Conservation (phyloP, 192 early-diverging fungal genomes). For the Backusella sp. region DNA sequence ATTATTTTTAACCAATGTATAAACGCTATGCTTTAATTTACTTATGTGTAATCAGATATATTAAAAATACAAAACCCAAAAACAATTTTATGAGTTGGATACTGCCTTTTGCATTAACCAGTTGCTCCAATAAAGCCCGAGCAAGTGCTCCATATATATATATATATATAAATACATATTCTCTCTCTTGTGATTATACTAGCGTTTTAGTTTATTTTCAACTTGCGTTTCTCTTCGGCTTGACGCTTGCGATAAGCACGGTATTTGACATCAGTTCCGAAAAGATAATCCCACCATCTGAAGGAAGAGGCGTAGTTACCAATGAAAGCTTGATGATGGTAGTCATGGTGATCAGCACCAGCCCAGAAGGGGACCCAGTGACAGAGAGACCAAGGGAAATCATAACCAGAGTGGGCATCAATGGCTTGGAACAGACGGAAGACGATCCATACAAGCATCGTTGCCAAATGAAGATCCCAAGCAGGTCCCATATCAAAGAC, state of each 20-base stretch:
- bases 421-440: slow-evolving; percentile 81
- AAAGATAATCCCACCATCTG: slow-evolving; percentile 87
- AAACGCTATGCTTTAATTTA: too few species aligned
- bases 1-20: too few species aligned
- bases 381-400: slow-evolving; percentile 93
- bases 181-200: background rate
- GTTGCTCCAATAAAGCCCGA: too few species aligned
- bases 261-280: slow-evolving; percentile 85
- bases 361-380: slow-evolving; percentile 88
- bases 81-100: too few species aligned
- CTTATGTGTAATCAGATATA: too few species aligned
- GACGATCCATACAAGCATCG: slow-evolving; percentile 82
- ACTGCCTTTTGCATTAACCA: too few species aligned
- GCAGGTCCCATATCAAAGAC: background rate
- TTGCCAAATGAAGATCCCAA: slow-evolving; percentile 80
- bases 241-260: slow-evolving; percentile 54
- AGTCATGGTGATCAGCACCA: slow-evolving; percentile 92
- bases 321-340: slow-evolving; percentile 83
- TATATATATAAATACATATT: background rate
- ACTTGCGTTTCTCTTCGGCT: slow-evolving; percentile 3
- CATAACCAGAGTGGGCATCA: slow-evolving; percentile 92
- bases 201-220: slow-evolving; percentile 2
- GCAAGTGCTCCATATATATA: background rate
- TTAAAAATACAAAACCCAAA: too few species aligned
- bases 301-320: slow-evolving; percentile 84